Conservation (phyloP, 441 rosid species). For the Jatropha multifida region DNA sequence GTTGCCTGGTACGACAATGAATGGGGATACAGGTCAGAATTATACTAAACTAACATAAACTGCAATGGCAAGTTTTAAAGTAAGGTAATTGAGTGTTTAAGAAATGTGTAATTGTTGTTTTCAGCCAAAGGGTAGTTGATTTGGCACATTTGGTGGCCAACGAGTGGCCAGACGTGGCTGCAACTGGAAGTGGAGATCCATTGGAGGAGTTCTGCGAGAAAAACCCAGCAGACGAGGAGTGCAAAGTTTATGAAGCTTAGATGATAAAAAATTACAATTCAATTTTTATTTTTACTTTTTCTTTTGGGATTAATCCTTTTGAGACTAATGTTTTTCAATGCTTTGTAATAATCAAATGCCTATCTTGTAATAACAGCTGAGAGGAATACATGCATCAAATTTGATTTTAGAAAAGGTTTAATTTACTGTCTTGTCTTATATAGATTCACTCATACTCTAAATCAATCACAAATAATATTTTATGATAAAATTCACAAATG, state of each 20-base stretch:
- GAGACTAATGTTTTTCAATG: conserved; percentile 17
- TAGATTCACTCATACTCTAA: no score
- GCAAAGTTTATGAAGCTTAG: conserved; percentile 86
- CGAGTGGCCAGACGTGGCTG: conserved; percentile 73
- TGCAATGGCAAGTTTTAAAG: neutral
- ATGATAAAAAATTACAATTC: neutral
- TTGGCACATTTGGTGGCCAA: conserved; percentile 87
- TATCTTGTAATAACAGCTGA: conserved; percentile 19
- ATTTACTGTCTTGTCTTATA: no score
- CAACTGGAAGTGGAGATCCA: conserved; percentile 78
- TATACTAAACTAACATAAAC: neutral
- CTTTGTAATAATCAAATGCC: conserved; percentile 17
- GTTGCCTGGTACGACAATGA: conserved; percentile 99
- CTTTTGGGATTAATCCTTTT: conserved; percentile 3
- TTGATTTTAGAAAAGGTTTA: no score
- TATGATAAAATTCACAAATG: no score
- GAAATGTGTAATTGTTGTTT: neutral
- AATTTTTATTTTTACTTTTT: neutral
- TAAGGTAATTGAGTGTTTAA: neutral
- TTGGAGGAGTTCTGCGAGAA: conserved; percentile 93
- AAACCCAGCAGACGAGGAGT: conserved; percentile 82
- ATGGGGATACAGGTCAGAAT: conserved; percentile 88
- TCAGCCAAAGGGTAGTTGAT: conserved; percentile 99
- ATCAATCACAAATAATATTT: no score
- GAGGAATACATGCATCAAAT: conserved; percentile 8